phyloP scores from a whole-genome alignment of 768 basidiomycete species.

The Leccinum subtestaceum region DNA sequence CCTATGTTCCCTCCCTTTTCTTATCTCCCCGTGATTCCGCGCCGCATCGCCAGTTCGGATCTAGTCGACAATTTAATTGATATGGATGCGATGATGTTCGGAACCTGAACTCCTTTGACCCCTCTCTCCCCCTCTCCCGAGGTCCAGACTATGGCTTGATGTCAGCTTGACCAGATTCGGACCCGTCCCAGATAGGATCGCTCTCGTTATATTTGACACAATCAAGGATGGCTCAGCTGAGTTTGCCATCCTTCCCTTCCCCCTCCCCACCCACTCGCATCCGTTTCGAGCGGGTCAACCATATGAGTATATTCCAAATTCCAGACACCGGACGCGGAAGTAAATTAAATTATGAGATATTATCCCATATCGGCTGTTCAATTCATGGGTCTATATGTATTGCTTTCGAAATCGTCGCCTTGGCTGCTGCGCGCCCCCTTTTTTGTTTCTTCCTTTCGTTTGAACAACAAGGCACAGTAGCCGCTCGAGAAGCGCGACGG shows the following conservation, averaged over 20 bases:
- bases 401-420: not conserved
- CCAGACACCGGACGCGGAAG: constrained; percentile 17
- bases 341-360: constrained; percentile 16
- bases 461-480: constrained; percentile 7
- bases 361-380: not conserved
- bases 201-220: constrained; percentile 10
- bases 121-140: constrained; percentile 2
- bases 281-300: constrained; percentile 23
- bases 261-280: constrained; percentile 1
- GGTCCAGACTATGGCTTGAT: constrained; percentile 8
- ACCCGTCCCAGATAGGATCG: constrained; percentile 16
- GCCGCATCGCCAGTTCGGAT: constrained; percentile 14
- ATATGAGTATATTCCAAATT: not conserved
- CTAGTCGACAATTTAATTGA: constrained; percentile 9
- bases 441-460: not conserved
- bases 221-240: constrained; percentile 10
- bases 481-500: not conserved
- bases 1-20: constrained; percentile 4
- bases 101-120: not conserved
- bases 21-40: constrained; percentile 12
- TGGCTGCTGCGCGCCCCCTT: not conserved
- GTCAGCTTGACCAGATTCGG: constrained; percentile 14
- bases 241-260: constrained; percentile 2
- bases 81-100: constrained; percentile 2
- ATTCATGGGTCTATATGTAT: not conserved